A percentile compares a stretch with the other conserved stretches of the same genome.
phyloP scores from a whole-genome alignment of 805 yeast species.

The Cephaloascus fragrans region DNA sequence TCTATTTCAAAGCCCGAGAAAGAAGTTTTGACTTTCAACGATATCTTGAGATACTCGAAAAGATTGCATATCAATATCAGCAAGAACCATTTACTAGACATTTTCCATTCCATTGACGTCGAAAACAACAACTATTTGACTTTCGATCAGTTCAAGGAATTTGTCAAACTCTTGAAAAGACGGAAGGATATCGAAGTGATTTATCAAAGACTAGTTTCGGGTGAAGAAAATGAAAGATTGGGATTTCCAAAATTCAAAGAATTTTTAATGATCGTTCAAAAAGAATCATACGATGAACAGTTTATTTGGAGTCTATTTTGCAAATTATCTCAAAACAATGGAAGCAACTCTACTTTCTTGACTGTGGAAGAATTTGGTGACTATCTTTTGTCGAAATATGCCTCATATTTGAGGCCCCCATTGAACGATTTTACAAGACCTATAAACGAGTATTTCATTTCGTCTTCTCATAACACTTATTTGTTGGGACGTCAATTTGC shows the following conservation, averaged over 20 bases:
- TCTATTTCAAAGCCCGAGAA: conserved; percentile 9
- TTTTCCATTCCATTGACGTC: conserved; percentile 47
- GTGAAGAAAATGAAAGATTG: conserved; percentile 9
- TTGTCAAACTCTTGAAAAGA: conserved; percentile 57
- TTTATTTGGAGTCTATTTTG: conserved; percentile 21
- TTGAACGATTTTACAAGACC: conserved; percentile 49
- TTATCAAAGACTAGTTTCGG: conserved; percentile 27
- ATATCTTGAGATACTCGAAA: conserved; percentile 54
- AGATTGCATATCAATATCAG: conserved; percentile 69
- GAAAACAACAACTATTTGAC: conserved; percentile 41
- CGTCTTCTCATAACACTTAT: conserved; percentile 94
- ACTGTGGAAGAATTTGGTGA: conserved; percentile 23
- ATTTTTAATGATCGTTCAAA: conserved; percentile 41
- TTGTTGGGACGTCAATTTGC: conserved; percentile 80
- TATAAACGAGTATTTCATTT: conserved; percentile 75
- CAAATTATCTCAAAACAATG: conserved; percentile 18
- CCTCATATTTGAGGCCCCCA: conserved; percentile 5
- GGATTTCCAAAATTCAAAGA: conserved; percentile 11
- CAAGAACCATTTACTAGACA: conserved; percentile 29
- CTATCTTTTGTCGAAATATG: conserved; percentile 20
- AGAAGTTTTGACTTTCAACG: conserved; percentile 44
- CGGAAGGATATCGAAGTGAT: conserved; percentile 52
- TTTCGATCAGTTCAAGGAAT: conserved; percentile 66
- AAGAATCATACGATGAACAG: conserved; percentile 24
- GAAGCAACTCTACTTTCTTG: not conserved